These are phyloP conservation scores for Orbilia brochopaga DNA, from an alignment of 2,329 filamentous ascomycete genomes.

Conservation along the genomic window DNA sequence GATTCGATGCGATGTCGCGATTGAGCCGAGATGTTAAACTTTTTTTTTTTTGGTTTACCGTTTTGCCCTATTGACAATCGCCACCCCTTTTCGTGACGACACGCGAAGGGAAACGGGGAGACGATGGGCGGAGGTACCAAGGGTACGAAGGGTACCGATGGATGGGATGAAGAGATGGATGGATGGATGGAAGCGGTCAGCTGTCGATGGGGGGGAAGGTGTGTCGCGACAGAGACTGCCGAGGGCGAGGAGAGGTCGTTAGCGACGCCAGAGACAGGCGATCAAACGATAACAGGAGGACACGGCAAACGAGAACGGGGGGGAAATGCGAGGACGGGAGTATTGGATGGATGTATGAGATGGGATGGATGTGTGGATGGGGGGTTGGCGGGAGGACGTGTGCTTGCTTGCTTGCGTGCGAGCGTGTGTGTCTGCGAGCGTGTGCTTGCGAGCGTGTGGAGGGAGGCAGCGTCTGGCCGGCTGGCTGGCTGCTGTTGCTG, in stretches of 20 bases:
- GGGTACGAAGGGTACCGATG: not conserved
- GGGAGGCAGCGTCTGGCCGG: not conserved
- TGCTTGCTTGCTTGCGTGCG: too few relatives aligned
- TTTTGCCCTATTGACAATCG: not conserved
- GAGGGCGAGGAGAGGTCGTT: not conserved
- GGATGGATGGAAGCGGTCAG: not conserved
- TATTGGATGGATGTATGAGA: not conserved
- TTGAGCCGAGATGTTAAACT: not conserved
- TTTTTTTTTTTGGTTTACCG: not conserved
- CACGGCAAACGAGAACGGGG: not conserved
- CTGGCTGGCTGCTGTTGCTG: too few relatives aligned
- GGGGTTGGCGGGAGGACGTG: slow-evolving; percentile 3
- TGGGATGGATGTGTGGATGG: not conserved
- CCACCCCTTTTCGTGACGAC: not conserved
- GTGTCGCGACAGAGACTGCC: not conserved
- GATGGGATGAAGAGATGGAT: not conserved
- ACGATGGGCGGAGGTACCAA: not conserved
- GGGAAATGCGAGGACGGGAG: not conserved
- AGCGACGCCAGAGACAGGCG: not conserved
- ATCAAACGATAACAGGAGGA: not conserved
- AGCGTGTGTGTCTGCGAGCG: too few relatives aligned
- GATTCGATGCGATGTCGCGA: slow-evolving; percentile 4
- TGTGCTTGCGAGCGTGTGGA: not conserved
- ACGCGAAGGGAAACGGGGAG: not conserved
- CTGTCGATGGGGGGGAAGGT: not conserved